Base-by-base conservation (phyloP, 257 asterid species). In the Ehretia macrophylla region DNA sequence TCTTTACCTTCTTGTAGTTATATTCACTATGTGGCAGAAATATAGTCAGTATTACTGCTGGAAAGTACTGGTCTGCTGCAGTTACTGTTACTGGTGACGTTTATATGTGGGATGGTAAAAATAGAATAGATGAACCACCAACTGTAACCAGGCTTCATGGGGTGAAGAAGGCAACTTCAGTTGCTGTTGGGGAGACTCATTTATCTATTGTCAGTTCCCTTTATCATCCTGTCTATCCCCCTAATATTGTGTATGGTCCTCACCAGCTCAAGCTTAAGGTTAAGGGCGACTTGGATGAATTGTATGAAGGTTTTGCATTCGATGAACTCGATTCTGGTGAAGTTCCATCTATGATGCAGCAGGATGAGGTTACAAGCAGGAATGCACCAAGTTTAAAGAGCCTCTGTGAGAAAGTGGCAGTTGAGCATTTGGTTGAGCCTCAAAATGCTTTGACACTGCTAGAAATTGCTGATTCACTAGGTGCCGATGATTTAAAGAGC, bases 121-220 rank as follows among this genome's bases (percentile, higher is more conserved):
- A 77, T 67, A 76, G 65, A 56, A 83, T 75, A 65, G 85, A 68
- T 60, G 83, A 75, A 51, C 85, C 82, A 40, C 95, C 90, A 17
- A 55, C 66, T 35, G 76, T 77, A 32, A 81, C 78, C 59, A 79
- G 97, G 73, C 71, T 93, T 72, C 95, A 87, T 64, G 97, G 99
- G 66, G 80, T 93, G 69, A 93, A 93, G 70, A 87, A 87, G 84
- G 92, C 96, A 56, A 85, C 96, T 60, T 81, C 92, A 14, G 84
- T 93, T 55, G 78, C 97, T 48, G 97, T 93, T 64, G 99, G 99
- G 53, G 99, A 93, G 80, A 87, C 99, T 4, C 99, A 93, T 80
- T 66, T 93, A 22, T 69, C 90, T 76, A 69, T 79, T 20, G 70
- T 89, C 62, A 82, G 80, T 74, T 83, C 99, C 23, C 95, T 89